phyloP scores from a whole-genome alignment of 495 filamentous ascomycete genomes.

The Gamarada debralockiae region DNA sequence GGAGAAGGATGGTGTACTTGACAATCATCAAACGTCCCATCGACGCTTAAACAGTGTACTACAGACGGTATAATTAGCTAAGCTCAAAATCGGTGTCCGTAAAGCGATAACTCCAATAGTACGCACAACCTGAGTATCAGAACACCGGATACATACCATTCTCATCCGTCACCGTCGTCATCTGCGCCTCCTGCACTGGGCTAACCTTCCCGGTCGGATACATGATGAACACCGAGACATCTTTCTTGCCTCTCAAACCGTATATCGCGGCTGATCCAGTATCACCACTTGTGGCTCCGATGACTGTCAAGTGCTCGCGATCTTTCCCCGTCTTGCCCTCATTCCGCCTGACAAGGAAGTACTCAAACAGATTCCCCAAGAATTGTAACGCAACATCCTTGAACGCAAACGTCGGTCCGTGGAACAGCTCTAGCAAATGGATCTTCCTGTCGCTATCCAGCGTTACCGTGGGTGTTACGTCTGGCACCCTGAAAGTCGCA shows the following conservation, averaged over 20 bases:
- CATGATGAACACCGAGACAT: conserved; percentile 86
- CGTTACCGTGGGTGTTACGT: conserved; percentile 68
- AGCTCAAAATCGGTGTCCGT: no score
- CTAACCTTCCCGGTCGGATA: conserved; percentile 80
- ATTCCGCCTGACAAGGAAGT: conserved; percentile 84
- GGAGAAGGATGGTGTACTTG: conserved; percentile 55
- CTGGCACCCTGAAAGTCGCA: conserved; percentile 75
- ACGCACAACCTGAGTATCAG: no score
- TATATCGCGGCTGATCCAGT: conserved; percentile 94
- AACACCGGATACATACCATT: no score
- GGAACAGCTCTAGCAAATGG: conserved; percentile 90
- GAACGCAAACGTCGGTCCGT: conserved; percentile 94
- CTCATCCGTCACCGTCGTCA: conserved; percentile 82
- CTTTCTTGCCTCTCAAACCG: conserved; percentile 92
- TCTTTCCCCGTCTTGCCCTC: no score
- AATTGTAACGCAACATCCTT: conserved; percentile 87
- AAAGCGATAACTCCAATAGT: no score
- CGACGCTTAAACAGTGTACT: conserved; percentile 83
- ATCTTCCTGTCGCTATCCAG: conserved; percentile 66
- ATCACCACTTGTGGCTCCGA: conserved; percentile 91
- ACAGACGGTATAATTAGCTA: no score
- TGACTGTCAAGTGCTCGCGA: no score
- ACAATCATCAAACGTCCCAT: conserved; percentile 92
- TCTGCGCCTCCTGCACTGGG: conserved; percentile 89
- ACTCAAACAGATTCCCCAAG: conserved; percentile 94